Evolutionary conservation across 2,329 filamentous ascomycete species (phyloP), one percentile per base, ranked within the genome.

Genomic region (Calonectria hongkongensis): DNA sequence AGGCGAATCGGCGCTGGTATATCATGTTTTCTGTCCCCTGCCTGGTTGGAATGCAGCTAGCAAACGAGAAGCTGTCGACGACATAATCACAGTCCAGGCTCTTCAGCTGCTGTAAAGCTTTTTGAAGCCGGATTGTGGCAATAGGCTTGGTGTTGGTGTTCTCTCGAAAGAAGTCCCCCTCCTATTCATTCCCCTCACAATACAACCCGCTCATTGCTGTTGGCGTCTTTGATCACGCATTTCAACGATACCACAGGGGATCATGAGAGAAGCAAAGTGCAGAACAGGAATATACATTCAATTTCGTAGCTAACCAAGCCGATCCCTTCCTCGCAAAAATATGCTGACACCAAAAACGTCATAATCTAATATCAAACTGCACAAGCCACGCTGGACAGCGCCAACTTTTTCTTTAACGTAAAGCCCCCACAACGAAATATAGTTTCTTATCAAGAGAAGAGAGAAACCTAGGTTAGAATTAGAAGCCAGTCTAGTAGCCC

Each of bases 381-480:
- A 60, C 25, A 13, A 39, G 54, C 54, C 54, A 41, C 54, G 27
- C 54, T 30, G 41, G 54, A 43, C 54, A 60, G 54, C 33, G 54
- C 54, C 54, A 60, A 60, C 54, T 60, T 60, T 60, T 60, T 54
- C 3, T n/a, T n/a, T 13, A 18, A 43, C 27, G 33, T 25, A 36
- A 21, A 27, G 27, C 45, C 45, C 45, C 45, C 45, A 21, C 45
- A 25, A 48, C 12, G 39, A 60, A 60, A 41, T 39, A 60, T 36
- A 60, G n/a, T 60, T 60, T 60, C 33, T 21, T 27, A 41, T 41
- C 54, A 60, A 28, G 33, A 60, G 36, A 60, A 60, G 54, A 41
- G 54, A 60, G 21, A 60, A 60, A 41, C 54, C 54, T 27, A 60
- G 39, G 54, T 60, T 60, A n/a, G 36, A 60, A 54, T 63, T 51